Evolutionary conservation across 2,329 filamentous ascomycete species (phyloP).

Genomic region (Aspergillus bombycis): DNA sequence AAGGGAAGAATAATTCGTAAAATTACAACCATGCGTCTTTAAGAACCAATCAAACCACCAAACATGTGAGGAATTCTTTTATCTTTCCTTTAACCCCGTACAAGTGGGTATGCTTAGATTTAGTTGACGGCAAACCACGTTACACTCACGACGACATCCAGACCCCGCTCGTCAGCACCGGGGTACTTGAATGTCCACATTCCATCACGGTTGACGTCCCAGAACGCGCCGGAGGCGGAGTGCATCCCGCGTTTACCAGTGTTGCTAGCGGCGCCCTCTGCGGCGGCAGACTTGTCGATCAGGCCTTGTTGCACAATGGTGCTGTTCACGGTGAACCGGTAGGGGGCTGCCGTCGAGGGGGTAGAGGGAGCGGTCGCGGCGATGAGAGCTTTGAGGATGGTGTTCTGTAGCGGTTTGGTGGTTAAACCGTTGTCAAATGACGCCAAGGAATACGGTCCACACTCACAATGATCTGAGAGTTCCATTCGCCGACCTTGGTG

Average conservation of each 20-base stretch:
- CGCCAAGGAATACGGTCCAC: neutral
- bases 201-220: constrained; percentile 56
- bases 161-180: constrained; percentile 48
- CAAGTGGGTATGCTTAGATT: neutral
- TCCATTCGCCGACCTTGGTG: constrained; percentile 82
- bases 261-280: constrained; percentile 60
- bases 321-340: constrained; percentile 96
- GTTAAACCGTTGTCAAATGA: neutral
- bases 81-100: constrained; percentile 8
- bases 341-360: constrained; percentile 57
- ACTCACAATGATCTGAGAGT: constrained; percentile 87
- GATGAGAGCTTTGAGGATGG: constrained; percentile 46
- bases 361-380: constrained; percentile 43
- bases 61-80: neutral
- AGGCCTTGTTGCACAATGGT: constrained; percentile 93
- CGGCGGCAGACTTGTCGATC: constrained; percentile 54
- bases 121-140: constrained; percentile 50
- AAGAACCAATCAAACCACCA: neutral
- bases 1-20: neutral
- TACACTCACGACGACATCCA: constrained; percentile 54
- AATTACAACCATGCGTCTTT: neutral
- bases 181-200: constrained; percentile 58
- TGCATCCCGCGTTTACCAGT: constrained; percentile 77
- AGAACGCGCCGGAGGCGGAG: constrained; percentile 53
- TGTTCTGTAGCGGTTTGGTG: constrained; percentile 33